Evolutionary conservation across 805 yeast genomes (phyloP), one percentile per base, ranked within the genome.

Genomic region (Cyberlindnera lachancei): DNA sequence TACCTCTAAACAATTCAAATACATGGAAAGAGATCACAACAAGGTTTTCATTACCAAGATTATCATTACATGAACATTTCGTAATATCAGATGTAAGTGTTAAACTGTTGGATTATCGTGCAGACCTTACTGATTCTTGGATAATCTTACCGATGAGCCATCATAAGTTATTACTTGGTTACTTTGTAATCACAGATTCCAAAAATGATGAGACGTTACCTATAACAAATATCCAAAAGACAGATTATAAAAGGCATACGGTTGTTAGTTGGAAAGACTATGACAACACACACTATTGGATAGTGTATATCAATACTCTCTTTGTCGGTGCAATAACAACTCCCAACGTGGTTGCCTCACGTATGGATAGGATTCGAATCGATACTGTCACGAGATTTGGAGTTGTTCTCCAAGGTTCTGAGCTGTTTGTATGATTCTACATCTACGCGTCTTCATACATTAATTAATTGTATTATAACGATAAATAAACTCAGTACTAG

Each of bases 241-340:
- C 34, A 13, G 13, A 40, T 8, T 30, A 27, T 4, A 22, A 36
- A 2, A 19, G 43, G 7, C 17, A 27, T 16, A 36, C 51, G 2
- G 27, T 51, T 14, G 30, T 43, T 14, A 47, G 54, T 42, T 46
- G 56, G 55, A 15, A 26, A 14, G 50, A 44, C 13, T 35, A 44
- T 18, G 37, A 24, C 3, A 32, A 36, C 7, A 45, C 33, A 6
- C 32, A 52, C 4, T 51, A 55, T 33, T 59, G 61, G 52, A 15
- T 56, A 10, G 38, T 61, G 2, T 61, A 42, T 35, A 38, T 53
- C 6, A 48, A 60, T 39, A 53, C 42, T 7, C 33, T 26, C 15
- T 58, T 62, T 33, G 42, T 33, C 2, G 59, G 63, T 8, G 41
- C 42, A 8, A 15, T 37, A 2, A 33, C 24, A 5, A 26, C 33